These are phyloP conservation scores for Xylariaceae sp. DNA, from an alignment of 2,329 filamentous ascomycete species.

Conservation along the genomic window DNA sequence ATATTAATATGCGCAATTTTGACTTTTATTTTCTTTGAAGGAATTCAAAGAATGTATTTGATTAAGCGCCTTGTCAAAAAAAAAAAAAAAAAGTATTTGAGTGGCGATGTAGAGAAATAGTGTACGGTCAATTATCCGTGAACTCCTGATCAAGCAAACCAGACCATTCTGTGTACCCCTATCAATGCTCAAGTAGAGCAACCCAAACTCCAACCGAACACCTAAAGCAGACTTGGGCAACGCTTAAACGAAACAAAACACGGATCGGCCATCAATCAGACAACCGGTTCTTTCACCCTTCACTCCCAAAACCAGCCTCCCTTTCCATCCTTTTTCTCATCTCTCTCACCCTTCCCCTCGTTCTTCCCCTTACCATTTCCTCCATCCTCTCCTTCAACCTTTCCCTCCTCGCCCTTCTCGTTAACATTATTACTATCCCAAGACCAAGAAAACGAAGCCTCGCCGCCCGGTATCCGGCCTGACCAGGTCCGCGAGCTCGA, in stretches of 20 bases:
- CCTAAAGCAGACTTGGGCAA: too few species aligned
- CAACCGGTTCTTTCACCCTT: background rate
- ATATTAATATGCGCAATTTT: too few species aligned
- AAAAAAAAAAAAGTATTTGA: background rate
- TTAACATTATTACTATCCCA: background rate
- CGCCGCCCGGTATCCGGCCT: slow-evolving; percentile 3
- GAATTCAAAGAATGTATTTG: too few species aligned
- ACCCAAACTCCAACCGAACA: background rate
- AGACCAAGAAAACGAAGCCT: slow-evolving; percentile 15
- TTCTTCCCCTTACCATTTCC: background rate
- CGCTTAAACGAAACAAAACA: background rate
- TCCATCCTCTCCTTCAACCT: background rate
- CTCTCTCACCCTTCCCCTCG: background rate
- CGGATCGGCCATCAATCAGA: background rate
- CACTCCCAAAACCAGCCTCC: slow-evolving; percentile 23
- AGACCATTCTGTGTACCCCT: background rate
- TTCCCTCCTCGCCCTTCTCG: background rate
- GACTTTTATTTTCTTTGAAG: too few species aligned
- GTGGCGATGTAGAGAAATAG: background rate
- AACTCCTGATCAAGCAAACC: background rate
- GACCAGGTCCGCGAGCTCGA: slow-evolving; percentile 19
- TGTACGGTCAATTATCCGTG: background rate
- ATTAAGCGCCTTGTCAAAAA: too few species aligned
- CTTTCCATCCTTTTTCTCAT: slow-evolving; percentile 1
- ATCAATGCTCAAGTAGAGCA: background rate